Percentiles rank a stretch among this genome's conserved stretches.
Conservation (phyloP, 2,329 filamentous ascomycete genomes). For the Fusarium caatingaense region DNA sequence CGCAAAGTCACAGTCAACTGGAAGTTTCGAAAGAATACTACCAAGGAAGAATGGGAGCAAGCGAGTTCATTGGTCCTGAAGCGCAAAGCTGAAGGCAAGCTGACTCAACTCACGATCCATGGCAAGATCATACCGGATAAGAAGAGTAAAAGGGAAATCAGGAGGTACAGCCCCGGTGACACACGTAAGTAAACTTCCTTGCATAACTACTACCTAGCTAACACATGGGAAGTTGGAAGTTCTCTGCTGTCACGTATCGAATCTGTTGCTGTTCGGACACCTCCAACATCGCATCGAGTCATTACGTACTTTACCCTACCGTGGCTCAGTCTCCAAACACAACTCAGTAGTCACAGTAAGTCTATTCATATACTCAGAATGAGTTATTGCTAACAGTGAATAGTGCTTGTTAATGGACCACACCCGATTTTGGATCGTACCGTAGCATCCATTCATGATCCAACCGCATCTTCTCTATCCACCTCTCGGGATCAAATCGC, state of each 20-base stretch:
- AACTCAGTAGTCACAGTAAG: background rate
- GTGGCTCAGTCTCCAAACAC: background rate
- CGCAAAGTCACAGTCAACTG: background rate
- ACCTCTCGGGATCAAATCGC: rapidly evolving
- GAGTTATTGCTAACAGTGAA: background rate
- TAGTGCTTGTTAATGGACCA: background rate
- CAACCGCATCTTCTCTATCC: background rate
- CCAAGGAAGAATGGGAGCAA: background rate
- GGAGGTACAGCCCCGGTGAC: background rate
- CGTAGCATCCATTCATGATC: background rate
- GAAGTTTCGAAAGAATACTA: background rate
- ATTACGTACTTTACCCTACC: background rate
- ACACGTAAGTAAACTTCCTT: background rate
- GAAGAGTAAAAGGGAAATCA: background rate
- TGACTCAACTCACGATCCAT: background rate
- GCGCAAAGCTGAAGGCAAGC: background rate
- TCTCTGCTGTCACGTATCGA: background rate
- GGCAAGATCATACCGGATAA: background rate
- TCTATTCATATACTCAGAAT: background rate
- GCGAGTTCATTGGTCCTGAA: background rate
- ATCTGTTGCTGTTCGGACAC: background rate
- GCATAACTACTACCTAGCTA: background rate
- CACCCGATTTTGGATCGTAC: background rate
- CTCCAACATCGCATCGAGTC: background rate
- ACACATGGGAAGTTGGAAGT: background rate